These are phyloP conservation scores for Sporothrix brunneoviolacea DNA, from an alignment of 2,329 filamentous ascomycete species.

Conservation along the genomic window DNA sequence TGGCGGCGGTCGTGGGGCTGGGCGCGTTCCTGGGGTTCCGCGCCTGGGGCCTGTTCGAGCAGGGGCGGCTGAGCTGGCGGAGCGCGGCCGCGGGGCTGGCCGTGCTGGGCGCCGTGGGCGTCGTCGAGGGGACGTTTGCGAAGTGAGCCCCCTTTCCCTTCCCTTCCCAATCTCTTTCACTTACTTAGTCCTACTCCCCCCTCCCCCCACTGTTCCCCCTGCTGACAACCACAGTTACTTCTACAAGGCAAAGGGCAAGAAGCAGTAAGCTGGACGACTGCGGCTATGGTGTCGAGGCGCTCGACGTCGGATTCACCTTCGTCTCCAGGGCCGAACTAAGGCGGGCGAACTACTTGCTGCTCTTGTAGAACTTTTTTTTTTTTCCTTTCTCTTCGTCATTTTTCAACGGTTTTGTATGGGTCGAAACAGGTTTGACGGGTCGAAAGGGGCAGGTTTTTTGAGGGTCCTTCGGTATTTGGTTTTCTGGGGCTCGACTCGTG, in stretches of 20 bases:
- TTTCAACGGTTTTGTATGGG: not conserved
- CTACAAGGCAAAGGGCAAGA: conserved; percentile 30
- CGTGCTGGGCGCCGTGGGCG: conserved; percentile 42
- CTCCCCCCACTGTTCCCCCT: not conserved
- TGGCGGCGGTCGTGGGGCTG: conserved; percentile 45
- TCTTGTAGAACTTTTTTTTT: too few species aligned
- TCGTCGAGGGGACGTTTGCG: conserved; percentile 43
- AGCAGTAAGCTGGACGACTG: too few species aligned
- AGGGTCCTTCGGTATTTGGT: too few species aligned
- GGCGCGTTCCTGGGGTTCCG: conserved; percentile 48
- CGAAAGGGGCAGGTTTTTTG: too few species aligned
- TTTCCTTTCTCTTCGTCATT: not conserved
- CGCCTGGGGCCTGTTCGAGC: conserved; percentile 50
- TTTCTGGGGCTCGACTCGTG: too few species aligned
- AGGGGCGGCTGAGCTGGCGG: conserved; percentile 44
- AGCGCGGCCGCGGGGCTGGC: conserved; percentile 44
- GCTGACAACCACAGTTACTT: conserved; percentile 26
- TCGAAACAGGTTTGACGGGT: not conserved
- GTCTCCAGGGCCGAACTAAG: too few species aligned
- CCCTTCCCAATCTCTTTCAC: too few species aligned
- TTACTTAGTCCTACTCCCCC: not conserved
- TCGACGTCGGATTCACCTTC: too few species aligned
- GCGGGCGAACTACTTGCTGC: too few species aligned
- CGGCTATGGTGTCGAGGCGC: too few species aligned
- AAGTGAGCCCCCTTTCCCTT: conserved; percentile 31